phyloP scores from a whole-genome alignment of 345 rosid genomes.

The Excoecaria cochinchinensis region DNA sequence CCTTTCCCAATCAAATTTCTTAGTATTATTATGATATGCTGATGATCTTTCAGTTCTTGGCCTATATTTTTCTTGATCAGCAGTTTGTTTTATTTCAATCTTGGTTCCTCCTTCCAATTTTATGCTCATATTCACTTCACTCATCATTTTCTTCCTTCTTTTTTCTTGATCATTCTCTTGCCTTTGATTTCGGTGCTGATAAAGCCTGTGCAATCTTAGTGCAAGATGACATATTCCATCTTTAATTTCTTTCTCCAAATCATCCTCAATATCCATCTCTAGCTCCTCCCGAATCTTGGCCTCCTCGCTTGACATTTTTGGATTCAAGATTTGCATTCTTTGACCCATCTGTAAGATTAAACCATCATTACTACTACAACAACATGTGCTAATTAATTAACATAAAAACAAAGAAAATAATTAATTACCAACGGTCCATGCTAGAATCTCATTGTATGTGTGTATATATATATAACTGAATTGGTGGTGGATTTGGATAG shows the following conservation, averaged over 20 bases:
- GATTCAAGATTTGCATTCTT: too few relatives aligned
- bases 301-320: conserved; percentile 45
- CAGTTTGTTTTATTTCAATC: conserved; percentile 61
- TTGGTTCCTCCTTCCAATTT: conserved; percentile 66
- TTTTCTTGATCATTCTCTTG: background rate
- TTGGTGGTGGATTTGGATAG: conserved; percentile 13
- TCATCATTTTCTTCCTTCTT: conserved; percentile 31
- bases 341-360: too few relatives aligned
- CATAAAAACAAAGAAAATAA: too few relatives aligned
- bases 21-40: conserved; percentile 2
- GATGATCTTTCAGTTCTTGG: conserved; percentile 13
- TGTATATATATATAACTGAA: too few relatives aligned
- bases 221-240: conserved; percentile 67
- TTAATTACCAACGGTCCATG: too few relatives aligned
- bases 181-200: conserved; percentile 56
- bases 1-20: conserved; percentile 50
- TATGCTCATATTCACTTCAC: conserved; percentile 61
- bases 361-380: too few relatives aligned
- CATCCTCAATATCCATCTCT: conserved; percentile 61
- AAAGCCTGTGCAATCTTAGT: conserved; percentile 60
- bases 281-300: conserved; percentile 63
- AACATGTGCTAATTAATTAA: too few relatives aligned
- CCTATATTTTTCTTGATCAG: conserved; percentile 23
- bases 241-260: conserved; percentile 77
- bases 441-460: too few relatives aligned